Base-by-base conservation (phyloP, 2,329 filamentous ascomycete species). In the Fusarium sp. region DNA sequence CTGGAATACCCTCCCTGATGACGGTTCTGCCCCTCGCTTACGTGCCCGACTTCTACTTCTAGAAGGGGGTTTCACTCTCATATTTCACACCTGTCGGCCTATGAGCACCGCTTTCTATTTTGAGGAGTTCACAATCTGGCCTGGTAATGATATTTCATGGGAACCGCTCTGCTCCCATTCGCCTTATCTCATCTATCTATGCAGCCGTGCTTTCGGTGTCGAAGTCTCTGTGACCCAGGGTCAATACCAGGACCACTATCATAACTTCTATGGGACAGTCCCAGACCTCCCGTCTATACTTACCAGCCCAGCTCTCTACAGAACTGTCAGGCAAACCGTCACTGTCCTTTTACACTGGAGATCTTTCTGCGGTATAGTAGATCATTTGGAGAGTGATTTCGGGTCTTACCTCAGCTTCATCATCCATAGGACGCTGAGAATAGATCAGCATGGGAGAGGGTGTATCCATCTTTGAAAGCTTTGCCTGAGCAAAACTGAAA, bases 61-160 rank as follows among this genome's bases (percentile, higher is more conserved):
- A 6, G 22, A 39, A 7, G 38, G 22, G 0, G 22, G 14, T 0
- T 45, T 45, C 1, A 26, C 42, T 0, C 5, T 45, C 0, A 4
- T 28, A 0, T 45, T 45, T 9, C 5, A 45, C 4, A 18, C 12
- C 8, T 45, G 16, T 20, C 13, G 13, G 1, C 22, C n/a, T 4
- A 24, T 16, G 3, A 24, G 14, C 11, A 11, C 22, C 3, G 39
- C n/a, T 6, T 7, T 41, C 11, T 41, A 41, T 22, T 10, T 41
- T 22, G 15, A 20, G 6, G 38, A n/a, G 10, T 15, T 41, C 8
- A 9, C 13, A 14, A 14, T 26, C 2, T 26, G 41, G 24, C 9
- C 41, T 7, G 15, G 15, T 3, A 8, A 12, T 1, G 9, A 26
- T 7, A 15, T 4, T 1, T 20, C 41, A 13, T 18, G 11, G n/a